Conservation (phyloP, 2,329 filamentous ascomycete species). For the Pseudonectria foliicola region DNA sequence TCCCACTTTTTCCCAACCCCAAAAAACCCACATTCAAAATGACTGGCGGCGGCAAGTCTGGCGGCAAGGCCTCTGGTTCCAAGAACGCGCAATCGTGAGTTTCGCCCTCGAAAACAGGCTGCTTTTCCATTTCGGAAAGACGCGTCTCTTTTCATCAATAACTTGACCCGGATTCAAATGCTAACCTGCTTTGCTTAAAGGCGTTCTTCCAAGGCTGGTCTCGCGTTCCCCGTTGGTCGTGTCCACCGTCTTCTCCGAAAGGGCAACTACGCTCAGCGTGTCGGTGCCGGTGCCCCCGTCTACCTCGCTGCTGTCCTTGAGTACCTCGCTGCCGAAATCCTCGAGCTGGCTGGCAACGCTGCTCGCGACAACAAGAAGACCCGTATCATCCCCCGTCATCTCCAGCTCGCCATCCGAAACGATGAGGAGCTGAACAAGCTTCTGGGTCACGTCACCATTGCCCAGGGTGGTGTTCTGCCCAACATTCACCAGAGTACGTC, state of each 20-base stretch:
- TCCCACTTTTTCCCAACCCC: conserved; percentile 8
- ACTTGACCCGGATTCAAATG: background rate
- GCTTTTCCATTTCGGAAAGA: background rate
- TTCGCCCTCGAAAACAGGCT: conserved; percentile 3
- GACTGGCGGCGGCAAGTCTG: conserved; percentile 99
- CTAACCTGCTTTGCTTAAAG: conserved; percentile 41
- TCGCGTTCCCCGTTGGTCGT: conserved; percentile 98
- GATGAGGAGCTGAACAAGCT: conserved; percentile 99
- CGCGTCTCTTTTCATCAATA: no score
- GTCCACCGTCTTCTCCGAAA: conserved; percentile 98
- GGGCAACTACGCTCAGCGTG: conserved; percentile 99
- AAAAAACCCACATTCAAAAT: conserved; percentile 62
- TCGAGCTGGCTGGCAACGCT: conserved; percentile 97
- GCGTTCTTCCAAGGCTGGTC: conserved; percentile 97
- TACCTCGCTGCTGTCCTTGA: conserved; percentile 97
- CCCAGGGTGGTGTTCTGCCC: conserved; percentile 92
- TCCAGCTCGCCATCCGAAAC: conserved; percentile 98
- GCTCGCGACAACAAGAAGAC: conserved; percentile 99
- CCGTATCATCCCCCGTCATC: conserved; percentile 97
- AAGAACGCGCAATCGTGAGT: conserved; percentile 99
- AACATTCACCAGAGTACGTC: conserved; percentile 94
- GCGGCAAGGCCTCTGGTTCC: conserved; percentile 97
- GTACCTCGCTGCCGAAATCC: conserved; percentile 97
- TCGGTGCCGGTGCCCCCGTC: conserved; percentile 95
- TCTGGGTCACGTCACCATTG: conserved; percentile 90